These are phyloP conservation scores for Albifimbria verrucaria DNA, from an alignment of 2,329 filamentous ascomycete genomes.

Conservation along the genomic window DNA sequence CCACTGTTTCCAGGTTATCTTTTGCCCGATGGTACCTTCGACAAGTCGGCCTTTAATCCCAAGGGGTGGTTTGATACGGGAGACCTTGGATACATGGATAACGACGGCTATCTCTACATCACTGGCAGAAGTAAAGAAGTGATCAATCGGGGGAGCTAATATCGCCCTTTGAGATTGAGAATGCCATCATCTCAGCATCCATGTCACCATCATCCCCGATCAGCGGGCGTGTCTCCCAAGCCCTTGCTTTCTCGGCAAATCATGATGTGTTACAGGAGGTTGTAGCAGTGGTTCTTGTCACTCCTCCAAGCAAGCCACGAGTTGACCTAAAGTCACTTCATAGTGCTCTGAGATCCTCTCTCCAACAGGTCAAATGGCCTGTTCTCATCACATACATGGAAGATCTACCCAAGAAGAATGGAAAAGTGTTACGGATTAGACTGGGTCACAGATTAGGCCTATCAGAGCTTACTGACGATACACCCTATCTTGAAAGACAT, in stretches of 20 bases:
- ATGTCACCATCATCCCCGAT: slow-evolving; percentile 38
- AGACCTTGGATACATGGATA: slow-evolving; percentile 50
- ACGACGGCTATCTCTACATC: slow-evolving; percentile 49
- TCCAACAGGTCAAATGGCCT: slow-evolving; percentile 53
- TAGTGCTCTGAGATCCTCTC: slow-evolving; percentile 38
- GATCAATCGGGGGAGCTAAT: slow-evolving; percentile 57
- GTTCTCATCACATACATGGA: slow-evolving; percentile 52
- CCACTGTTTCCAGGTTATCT: slow-evolving; percentile 51
- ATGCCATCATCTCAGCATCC: slow-evolving; percentile 48
- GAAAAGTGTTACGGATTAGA: slow-evolving; percentile 54
- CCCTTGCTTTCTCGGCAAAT: slow-evolving; percentile 49
- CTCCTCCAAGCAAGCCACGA: slow-evolving; percentile 36
- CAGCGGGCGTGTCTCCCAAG: slow-evolving; percentile 42
- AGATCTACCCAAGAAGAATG: slow-evolving; percentile 51
- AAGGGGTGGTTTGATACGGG: slow-evolving; percentile 54
- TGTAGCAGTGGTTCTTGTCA: slow-evolving; percentile 50
- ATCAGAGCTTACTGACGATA: slow-evolving; percentile 40
- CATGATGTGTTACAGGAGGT: slow-evolving; percentile 55
- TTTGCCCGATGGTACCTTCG: slow-evolving; percentile 35
- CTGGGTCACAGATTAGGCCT: slow-evolving; percentile 46
- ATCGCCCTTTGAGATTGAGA: slow-evolving; percentile 57
- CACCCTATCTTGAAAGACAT: slow-evolving; percentile 41
- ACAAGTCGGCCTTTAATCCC: slow-evolving; percentile 42
- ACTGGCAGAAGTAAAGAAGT: slow-evolving; percentile 55
- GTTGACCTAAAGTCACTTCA: slow-evolving; percentile 48